phyloP scores from a whole-genome alignment of 2,329 filamentous ascomycete species.

The Talaromyces amestolkiae region DNA sequence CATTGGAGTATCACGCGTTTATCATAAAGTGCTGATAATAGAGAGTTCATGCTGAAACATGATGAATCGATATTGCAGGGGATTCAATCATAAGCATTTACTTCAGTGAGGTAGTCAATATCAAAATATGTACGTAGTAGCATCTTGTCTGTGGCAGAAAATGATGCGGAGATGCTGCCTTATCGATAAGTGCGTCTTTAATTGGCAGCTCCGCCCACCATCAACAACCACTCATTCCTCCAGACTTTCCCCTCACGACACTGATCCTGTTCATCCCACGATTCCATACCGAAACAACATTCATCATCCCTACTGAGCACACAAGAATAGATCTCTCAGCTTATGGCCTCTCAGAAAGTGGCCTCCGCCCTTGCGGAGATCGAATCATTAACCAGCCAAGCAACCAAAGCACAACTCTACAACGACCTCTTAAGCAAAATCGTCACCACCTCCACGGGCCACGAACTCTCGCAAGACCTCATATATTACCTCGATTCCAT shows the following conservation, averaged over 20 bases:
- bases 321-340: background rate
- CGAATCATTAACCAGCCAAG: constrained; percentile 47
- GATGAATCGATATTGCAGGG: background rate
- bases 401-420: constrained; percentile 57
- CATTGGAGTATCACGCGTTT: background rate
- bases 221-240: background rate
- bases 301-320: background rate
- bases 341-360: constrained; percentile 53
- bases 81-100: no score
- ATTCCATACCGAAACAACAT: background rate
- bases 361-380: constrained; percentile 50
- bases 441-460: constrained; percentile 44
- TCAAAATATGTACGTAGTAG: background rate
- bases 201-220: constrained; percentile 4
- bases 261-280: background rate
- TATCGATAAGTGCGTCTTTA: constrained; percentile 11
- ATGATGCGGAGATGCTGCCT: constrained; percentile 5
- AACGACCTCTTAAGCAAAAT: constrained; percentile 58
- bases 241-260: background rate
- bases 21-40: background rate
- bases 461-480: constrained; percentile 59
- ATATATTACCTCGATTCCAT: constrained; percentile 68
- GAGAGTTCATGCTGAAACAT: background rate
- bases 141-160: background rate
- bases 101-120: background rate